Evolutionary conservation across 257 asterid genomes (phyloP), one percentile per base, ranked within the genome.

Genomic region (Catharanthus roseus): DNA sequence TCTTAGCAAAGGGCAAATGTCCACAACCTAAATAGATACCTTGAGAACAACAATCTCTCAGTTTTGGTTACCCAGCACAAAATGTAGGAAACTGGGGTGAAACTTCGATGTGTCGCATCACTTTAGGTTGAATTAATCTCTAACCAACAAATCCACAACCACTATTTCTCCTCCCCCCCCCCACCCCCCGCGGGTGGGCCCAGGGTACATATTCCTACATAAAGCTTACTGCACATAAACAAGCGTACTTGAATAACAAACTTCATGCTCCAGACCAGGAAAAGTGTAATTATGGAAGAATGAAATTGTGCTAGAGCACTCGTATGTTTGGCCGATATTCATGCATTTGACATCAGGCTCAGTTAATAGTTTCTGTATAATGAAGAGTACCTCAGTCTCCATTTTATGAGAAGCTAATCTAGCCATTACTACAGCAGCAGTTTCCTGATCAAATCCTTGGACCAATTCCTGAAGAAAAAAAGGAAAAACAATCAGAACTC

Each of bases 391-490:
- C 99, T 95, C 99, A 74, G 72, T 80, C 79, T 91, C 99, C 99
- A 95, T 95, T 83, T 95, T 95, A 81, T 88, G 78, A 71, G 99
- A 95, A 75, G 91, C 93, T 60, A 87, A 82, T 86, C 99, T 92
- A 78, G 96, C 97, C 86, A 92, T 77, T 26, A 87, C 95, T 24
- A 95, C 99, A 38, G 99, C 96, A 83, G 97, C 97, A 77, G 84
- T 88, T 80, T 95, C 99, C 80, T 95, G 97, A 82, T 95, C 99
- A 82, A 95, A 95, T 78, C 99, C 99, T 77, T 87, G 96, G 80
- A 89, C 84, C 72, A 95, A 79, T 71, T 87, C 98, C 96, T 93
- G 95, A 78, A 77, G 36, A 68, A 67, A 50, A 24, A 53, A 71
- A 60, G 66, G 49, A 73, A 5, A 2, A 19, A 16, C 8, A 3